Percentiles rank a stretch among this genome's conserved stretches.
phyloP scores from a whole-genome alignment of 805 yeast genomes.

The Metschnikowia shivogae region DNA sequence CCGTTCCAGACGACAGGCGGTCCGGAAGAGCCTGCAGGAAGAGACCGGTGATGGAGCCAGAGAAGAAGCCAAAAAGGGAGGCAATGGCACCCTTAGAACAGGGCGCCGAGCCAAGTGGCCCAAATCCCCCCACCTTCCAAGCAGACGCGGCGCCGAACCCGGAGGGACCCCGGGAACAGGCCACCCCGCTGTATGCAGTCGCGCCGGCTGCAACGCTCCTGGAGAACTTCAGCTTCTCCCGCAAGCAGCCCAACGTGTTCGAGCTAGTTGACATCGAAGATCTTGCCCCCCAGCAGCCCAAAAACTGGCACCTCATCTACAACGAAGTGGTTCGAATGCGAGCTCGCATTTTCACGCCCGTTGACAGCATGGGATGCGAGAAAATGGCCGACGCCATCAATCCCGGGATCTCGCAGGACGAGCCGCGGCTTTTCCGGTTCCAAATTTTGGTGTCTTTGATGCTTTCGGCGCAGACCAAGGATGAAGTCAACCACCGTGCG shows the following conservation, averaged over 20 bases:
- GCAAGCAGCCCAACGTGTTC: conserved; percentile 12
- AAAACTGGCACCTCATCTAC: conserved; percentile 53
- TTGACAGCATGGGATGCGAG: conserved; percentile 85
- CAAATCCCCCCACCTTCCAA: no score
- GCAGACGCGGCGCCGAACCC: no score
- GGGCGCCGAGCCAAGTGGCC: no score
- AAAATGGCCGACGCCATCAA: conserved; percentile 44
- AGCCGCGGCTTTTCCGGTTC: conserved; percentile 50
- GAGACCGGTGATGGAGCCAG: no score
- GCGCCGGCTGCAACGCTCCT: not conserved
- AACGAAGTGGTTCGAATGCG: conserved; percentile 66
- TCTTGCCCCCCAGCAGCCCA: conserved; percentile 10
- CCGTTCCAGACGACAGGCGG: no score
- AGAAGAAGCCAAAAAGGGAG: no score
- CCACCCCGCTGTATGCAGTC: not conserved
- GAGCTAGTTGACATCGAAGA: conserved; percentile 7
- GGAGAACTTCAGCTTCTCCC: conserved; percentile 1
- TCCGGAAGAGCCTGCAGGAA: no score
- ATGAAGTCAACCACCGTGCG: conserved; percentile 75
- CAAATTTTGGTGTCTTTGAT: conserved; percentile 77
- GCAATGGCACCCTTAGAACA: no score
- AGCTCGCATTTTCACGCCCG: conserved; percentile 66
- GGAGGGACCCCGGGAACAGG: no score
- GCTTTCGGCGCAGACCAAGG: conserved; percentile 91
- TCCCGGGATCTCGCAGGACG: conserved; percentile 25